Percentiles rank a stretch among this genome's conserved stretches.
Conservation (phyloP, 2,329 filamentous ascomycete species). For the Hypomyces rosellus region DNA sequence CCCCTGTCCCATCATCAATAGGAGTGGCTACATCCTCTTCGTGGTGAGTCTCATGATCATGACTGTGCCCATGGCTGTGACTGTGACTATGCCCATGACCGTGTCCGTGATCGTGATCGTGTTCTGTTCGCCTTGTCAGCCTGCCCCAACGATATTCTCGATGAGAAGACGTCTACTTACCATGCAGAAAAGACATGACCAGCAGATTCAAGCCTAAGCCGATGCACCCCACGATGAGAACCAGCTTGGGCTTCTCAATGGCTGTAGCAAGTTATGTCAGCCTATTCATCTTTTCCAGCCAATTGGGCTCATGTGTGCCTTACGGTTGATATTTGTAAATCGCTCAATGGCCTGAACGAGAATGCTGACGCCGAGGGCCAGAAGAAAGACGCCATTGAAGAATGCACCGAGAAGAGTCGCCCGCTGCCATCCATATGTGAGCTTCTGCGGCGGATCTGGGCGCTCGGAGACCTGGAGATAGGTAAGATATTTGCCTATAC, state of each 20-base stretch:
- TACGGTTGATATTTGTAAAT: slow-evolving; percentile 53
- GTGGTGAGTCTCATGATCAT: not conserved
- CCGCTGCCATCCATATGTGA: slow-evolving; percentile 68
- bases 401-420: slow-evolving; percentile 69
- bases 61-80: slow-evolving; percentile 15
- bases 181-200: slow-evolving; percentile 59
- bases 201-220: slow-evolving; percentile 63
- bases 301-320: slow-evolving; percentile 15
- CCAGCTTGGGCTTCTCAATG: slow-evolving; percentile 57
- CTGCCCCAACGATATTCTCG: not conserved
- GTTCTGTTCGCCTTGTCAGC: slow-evolving; percentile 23
- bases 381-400: slow-evolving; percentile 71
- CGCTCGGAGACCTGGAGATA: slow-evolving; percentile 49
- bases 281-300: not conserved
- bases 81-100: slow-evolving; percentile 31
- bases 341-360: slow-evolving; percentile 67
- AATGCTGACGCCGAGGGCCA: slow-evolving; percentile 67
- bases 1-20: slow-evolving; percentile 7
- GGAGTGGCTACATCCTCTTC: slow-evolving; percentile 10
- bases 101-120: slow-evolving; percentile 31
- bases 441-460: slow-evolving; percentile 43
- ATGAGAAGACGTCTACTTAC: slow-evolving; percentile 29
- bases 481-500: not conserved
- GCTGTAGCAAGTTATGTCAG: slow-evolving; percentile 32
- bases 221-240: slow-evolving; percentile 63